A percentile compares a stretch with the other conserved stretches of the same genome.
Evolutionary conservation across 2,329 filamentous ascomycete genomes (phyloP).

Genomic region (Phyllosticta capitalensis): DNA sequence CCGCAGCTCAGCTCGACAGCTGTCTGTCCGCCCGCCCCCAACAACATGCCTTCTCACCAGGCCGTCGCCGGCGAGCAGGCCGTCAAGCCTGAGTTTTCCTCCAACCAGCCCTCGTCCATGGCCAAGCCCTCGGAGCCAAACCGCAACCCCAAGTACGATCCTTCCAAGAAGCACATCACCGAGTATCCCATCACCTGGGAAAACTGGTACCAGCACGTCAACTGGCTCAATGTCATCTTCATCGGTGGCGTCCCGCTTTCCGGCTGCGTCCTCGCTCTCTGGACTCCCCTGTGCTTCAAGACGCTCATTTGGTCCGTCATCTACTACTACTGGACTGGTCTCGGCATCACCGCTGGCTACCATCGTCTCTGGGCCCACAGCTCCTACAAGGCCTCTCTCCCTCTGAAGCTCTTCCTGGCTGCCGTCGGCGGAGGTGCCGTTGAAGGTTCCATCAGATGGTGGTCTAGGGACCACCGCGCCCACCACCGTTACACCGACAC

Average conservation of each 20-base stretch:
- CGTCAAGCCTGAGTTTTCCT: slow-evolving; percentile 40
- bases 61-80: slow-evolving; percentile 38
- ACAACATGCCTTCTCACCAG: slow-evolving; percentile 44
- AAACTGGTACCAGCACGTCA: slow-evolving; percentile 89
- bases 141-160: slow-evolving; percentile 43
- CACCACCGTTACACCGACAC: slow-evolving; percentile 46
- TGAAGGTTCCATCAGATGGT: slow-evolving; percentile 43
- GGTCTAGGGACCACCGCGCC: slow-evolving; percentile 41
- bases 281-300: slow-evolving; percentile 64
- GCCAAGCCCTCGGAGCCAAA: slow-evolving; percentile 44
- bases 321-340: slow-evolving; percentile 78
- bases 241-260: slow-evolving; percentile 69
- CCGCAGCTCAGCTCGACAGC: slow-evolving; percentile 1
- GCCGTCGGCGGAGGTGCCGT: slow-evolving; percentile 40
- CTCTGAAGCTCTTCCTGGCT: slow-evolving; percentile 41
- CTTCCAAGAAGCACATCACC: slow-evolving; percentile 71
- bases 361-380: slow-evolving; percentile 65
- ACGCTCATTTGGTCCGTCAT: slow-evolving; percentile 64
- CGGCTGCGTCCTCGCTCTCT: slow-evolving; percentile 68
- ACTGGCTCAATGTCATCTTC: slow-evolving; percentile 83
- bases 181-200: slow-evolving; percentile 68
- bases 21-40: background rate
- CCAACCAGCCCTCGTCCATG: slow-evolving; percentile 35
- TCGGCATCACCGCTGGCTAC: slow-evolving; percentile 52
- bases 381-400: slow-evolving; percentile 36